phyloP scores from a whole-genome alignment of 2,329 filamentous ascomycete species.

The Talaromyces marneffei region DNA sequence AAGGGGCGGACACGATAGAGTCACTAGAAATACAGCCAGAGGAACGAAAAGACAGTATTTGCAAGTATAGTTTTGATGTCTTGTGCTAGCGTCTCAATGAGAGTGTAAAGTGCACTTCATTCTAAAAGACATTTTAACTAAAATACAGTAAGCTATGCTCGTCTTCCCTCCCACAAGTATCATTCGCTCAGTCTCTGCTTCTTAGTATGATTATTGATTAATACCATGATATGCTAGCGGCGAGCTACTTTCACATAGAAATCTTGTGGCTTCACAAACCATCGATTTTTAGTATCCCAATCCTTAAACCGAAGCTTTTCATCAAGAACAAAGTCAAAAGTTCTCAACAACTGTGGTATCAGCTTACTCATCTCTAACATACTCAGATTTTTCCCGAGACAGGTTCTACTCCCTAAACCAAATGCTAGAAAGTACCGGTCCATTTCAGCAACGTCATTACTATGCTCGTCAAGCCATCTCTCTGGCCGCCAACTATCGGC shows the following conservation, averaged over 20 bases:
- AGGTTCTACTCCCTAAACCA: neutral
- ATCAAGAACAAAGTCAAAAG: neutral
- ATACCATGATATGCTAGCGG: neutral
- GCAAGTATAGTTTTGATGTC: neutral
- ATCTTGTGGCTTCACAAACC: neutral
- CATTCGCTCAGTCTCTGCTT: neutral
- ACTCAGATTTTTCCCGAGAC: neutral
- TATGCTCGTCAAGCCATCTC: slow-evolving; percentile 19
- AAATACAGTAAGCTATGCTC: neutral
- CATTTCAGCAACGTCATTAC: slow-evolving; percentile 1
- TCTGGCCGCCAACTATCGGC: slow-evolving; percentile 21
- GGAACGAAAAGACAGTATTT: neutral
- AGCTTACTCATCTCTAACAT: slow-evolving; percentile 11
- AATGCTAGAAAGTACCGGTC: neutral
- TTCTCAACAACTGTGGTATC: slow-evolving; percentile 1
- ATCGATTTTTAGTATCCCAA: neutral
- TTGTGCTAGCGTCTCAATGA: neutral
- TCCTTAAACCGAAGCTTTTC: neutral
- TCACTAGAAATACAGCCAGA: neutral
- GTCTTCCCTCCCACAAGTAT: neutral
- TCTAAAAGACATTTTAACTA: neutral
- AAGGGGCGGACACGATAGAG: too few relatives aligned
- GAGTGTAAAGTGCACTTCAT: neutral
- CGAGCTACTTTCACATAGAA: neutral
- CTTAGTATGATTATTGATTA: too few relatives aligned